Evolutionary conservation across 2,329 filamentous ascomycete species (phyloP).

Genomic region (Fusarium newnesense): DNA sequence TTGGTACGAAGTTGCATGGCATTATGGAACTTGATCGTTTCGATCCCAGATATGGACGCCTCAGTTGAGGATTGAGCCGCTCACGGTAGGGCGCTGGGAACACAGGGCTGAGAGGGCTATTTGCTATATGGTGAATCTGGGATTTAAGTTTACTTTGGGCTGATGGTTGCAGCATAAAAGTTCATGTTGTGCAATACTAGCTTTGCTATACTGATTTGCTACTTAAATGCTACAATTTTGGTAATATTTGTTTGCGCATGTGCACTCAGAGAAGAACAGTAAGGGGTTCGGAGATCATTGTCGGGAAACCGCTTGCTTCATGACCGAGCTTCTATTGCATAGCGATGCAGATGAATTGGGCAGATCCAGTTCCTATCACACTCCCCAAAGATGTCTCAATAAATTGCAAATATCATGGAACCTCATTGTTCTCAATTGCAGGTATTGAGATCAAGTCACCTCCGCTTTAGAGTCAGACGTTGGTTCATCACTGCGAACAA

Average conservation of each 20-base stretch:
- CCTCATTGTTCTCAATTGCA: too few species aligned
- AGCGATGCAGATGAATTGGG: too few species aligned
- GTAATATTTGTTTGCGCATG: too few species aligned
- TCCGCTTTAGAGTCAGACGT: too few species aligned
- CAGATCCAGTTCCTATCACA: too few species aligned
- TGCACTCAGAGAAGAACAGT: not conserved
- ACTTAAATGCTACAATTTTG: not conserved
- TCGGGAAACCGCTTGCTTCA: accelerated
- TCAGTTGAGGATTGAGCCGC: accelerated
- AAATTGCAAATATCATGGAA: too few species aligned
- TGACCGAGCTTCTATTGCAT: not conserved
- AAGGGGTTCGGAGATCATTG: accelerated
- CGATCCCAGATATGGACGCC: accelerated
- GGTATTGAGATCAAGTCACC: too few species aligned
- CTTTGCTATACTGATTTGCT: not conserved
- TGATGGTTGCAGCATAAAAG: not conserved
- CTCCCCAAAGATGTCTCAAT: too few species aligned
- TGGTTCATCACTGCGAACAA: too few species aligned
- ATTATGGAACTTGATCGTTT: not conserved
- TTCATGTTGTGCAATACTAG: not conserved
- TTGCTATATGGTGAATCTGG: too few species aligned
- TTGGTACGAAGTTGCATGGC: too few species aligned
- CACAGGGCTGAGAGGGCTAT: accelerated
- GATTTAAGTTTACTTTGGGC: not conserved
- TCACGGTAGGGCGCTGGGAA: accelerated